Conservation (phyloP, 1,284 basidiomycete species). For the Leccinum huronense region DNA sequence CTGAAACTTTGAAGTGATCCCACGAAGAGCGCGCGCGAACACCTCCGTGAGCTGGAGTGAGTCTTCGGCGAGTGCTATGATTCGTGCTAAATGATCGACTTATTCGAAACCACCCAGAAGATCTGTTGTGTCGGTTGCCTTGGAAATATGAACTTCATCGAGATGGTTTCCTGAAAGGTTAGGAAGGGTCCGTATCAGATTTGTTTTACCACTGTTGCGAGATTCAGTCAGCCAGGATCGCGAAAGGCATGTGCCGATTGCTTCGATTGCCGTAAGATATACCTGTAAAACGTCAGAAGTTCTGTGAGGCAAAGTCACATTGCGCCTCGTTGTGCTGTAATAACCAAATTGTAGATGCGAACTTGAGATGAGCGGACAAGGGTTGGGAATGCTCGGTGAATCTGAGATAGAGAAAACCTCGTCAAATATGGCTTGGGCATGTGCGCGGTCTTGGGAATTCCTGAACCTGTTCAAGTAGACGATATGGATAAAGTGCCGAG, state of each 20-base stretch:
- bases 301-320: conserved; percentile 40
- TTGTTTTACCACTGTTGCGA: conserved; percentile 79
- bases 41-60: conserved; percentile 42
- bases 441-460: conserved; percentile 60
- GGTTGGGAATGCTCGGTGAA: conserved; percentile 15
- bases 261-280: conserved; percentile 72
- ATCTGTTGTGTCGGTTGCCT: conserved; percentile 91
- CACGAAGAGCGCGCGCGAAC: conserved; percentile 39
- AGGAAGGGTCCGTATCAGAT: conserved; percentile 72
- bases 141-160: conserved; percentile 79
- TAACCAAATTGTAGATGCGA: conserved; percentile 78
- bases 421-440: conserved; percentile 64
- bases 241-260: conserved; percentile 72
- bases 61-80: conserved; percentile 42
- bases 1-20: conserved; percentile 34
- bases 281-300: conserved; percentile 56
- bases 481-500: conserved; percentile 49
- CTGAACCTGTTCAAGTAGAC: conserved; percentile 91
- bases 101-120: conserved; percentile 97
- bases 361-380: conserved; percentile 41
- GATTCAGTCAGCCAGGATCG: conserved; percentile 87
- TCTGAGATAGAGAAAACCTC: conserved; percentile 51
- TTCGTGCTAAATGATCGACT: conserved; percentile 52
- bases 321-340: conserved; percentile 51
- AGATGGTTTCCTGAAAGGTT: conserved; percentile 67